These are phyloP conservation scores for Vigna nakashimae DNA, from an alignment of 306 rosid genomes.

Conservation along the genomic window DNA sequence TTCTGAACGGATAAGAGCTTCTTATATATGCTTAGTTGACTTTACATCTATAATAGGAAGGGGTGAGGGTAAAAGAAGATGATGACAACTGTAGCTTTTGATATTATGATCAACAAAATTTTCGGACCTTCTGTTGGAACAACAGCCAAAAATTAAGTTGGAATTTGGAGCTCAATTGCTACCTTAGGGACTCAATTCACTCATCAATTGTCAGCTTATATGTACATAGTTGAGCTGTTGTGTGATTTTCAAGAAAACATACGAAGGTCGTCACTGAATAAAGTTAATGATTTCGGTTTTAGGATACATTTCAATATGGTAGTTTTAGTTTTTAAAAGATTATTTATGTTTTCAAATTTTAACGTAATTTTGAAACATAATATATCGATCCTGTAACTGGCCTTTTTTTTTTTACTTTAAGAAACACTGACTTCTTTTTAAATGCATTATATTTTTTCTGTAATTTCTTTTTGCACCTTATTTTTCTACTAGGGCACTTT, in stretches of 20 bases:
- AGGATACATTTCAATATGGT: not conserved
- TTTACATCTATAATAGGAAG: slow-evolving; percentile 22
- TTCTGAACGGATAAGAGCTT: slow-evolving; percentile 26
- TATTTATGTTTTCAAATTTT: too few relatives aligned
- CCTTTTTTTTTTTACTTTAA: too few relatives aligned
- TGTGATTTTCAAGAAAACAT: not conserved
- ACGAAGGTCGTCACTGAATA: not conserved
- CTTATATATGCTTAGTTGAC: slow-evolving; percentile 35
- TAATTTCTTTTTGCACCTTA: too few relatives aligned
- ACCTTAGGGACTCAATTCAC: slow-evolving; percentile 48
- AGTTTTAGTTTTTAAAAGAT: too few relatives aligned
- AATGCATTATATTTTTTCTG: too few relatives aligned
- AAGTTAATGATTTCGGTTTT: not conserved
- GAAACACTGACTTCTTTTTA: too few relatives aligned
- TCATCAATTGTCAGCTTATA: slow-evolving; percentile 22
- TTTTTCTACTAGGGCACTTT: too few relatives aligned
- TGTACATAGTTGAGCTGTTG: not conserved
- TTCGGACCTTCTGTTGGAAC: slow-evolving; percentile 38
- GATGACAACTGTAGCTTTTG: not conserved
- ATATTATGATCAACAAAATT: not conserved
- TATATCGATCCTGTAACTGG: too few relatives aligned
- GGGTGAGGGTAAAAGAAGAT: not conserved
- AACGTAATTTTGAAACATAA: too few relatives aligned
- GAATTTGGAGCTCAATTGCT: slow-evolving; percentile 30
- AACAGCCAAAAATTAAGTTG: too few relatives aligned